A percentile compares a stretch with the other conserved stretches of the same genome.
These are phyloP conservation scores for Ophiostoma perfectum DNA, from an alignment of 2,329 filamentous ascomycete genomes.

Conservation along the genomic window DNA sequence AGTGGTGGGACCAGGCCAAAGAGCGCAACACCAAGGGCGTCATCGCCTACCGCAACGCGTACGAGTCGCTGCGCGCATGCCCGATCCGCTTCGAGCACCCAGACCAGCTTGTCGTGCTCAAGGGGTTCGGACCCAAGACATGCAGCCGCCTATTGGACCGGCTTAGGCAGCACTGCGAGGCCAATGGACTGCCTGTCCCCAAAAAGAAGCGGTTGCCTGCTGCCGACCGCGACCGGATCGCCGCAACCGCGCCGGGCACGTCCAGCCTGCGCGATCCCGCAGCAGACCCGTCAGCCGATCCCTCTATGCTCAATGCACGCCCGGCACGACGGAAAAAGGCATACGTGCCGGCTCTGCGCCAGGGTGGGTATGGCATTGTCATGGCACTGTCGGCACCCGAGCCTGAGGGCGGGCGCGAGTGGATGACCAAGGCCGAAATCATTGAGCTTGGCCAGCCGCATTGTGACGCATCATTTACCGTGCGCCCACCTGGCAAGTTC, in stretches of 20 bases:
- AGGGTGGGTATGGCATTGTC: constrained; percentile 68
- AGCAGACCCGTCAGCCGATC: constrained; percentile 26
- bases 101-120: constrained; percentile 65
- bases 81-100: constrained; percentile 67
- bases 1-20: constrained; percentile 66
- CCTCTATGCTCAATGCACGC: constrained; percentile 27
- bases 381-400: constrained; percentile 58
- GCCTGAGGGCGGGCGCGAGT: constrained; percentile 46
- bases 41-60: constrained; percentile 69
- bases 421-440: constrained; percentile 62
- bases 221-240: constrained; percentile 29
- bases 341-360: constrained; percentile 68
- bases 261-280: constrained; percentile 10
- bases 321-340: constrained; percentile 46
- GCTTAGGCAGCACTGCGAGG: constrained; percentile 55
- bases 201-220: constrained; percentile 35
- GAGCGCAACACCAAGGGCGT: constrained; percentile 64
- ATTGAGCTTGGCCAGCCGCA: constrained; percentile 65
- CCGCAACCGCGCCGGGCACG: constrained; percentile 24
- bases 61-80: constrained; percentile 69
- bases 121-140: constrained; percentile 66
- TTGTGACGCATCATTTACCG: constrained; percentile 68
- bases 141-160: constrained; percentile 62
- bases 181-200: constrained; percentile 65
- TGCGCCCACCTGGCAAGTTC: constrained; percentile 59